These are phyloP conservation scores for Telopea speciosissima DNA, from an alignment of 177 flowering plant genomes.

Conservation along the genomic window DNA sequence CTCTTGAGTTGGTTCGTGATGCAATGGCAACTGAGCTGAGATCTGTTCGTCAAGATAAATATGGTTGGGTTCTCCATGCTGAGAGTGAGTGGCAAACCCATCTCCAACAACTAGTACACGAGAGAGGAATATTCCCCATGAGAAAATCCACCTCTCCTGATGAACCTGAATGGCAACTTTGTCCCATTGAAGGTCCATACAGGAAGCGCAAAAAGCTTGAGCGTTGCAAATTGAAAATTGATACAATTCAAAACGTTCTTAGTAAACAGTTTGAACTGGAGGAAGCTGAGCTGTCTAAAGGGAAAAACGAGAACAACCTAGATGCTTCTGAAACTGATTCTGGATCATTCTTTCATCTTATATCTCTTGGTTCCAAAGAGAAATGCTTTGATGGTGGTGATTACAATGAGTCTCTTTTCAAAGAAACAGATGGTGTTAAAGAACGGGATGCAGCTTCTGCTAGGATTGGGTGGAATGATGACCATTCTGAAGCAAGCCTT, in stretches of 20 bases:
- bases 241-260: constrained; percentile 49
- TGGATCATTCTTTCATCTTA: constrained; percentile 34
- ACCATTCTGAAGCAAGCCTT: constrained; percentile 60
- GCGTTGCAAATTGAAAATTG: constrained; percentile 50
- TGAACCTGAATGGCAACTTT: constrained; percentile 79
- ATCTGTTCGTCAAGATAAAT: constrained; percentile 76
- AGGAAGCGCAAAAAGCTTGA: constrained; percentile 84
- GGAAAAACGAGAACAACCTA: constrained; percentile 30
- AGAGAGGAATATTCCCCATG: constrained; percentile 64
- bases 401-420: constrained; percentile 35
- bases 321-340: constrained; percentile 45
- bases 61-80: constrained; percentile 90
- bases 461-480: constrained; percentile 57
- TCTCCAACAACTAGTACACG: constrained; percentile 79
- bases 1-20: constrained; percentile 68
- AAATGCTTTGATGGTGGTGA: constrained; percentile 29
- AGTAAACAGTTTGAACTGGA: constrained; percentile 37
- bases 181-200: constrained; percentile 84
- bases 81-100: constrained; percentile 79
- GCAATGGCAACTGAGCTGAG: constrained; percentile 70
- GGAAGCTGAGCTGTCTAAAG: constrained; percentile 35
- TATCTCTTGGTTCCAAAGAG: constrained; percentile 29
- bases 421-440: constrained; percentile 38
- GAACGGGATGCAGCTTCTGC: constrained; percentile 31
- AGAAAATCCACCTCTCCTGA: constrained; percentile 27